Base-by-base conservation (phyloP, 2,329 filamentous ascomycete species). In the Geosmithia morbida region DNA sequence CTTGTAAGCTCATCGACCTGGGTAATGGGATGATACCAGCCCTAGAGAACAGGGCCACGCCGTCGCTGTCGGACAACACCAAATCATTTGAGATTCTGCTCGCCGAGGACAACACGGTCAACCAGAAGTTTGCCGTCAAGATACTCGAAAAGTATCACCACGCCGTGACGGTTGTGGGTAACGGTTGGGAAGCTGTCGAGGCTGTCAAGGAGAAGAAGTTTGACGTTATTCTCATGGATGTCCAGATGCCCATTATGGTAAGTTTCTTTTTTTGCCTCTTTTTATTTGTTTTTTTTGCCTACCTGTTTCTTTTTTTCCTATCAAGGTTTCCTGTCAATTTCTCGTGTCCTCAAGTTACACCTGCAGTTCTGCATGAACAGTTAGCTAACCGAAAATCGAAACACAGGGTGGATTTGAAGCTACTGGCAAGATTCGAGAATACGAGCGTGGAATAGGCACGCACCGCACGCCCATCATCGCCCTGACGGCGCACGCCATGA, bases 1-100 rank as follows among this genome's bases (percentile, higher is more conserved):
- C 92, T 8, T 97, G 92, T 66, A 77, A 90, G 58, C 79, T 90
- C 5, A 94, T 96, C 52, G 92, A 98, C 63, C 71, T 98, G 49
- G 89, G 88, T 50, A 97, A 97, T 58, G 90, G 89, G 54, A 89
- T 98, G 77, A 85, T 97, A 17, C 92, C 92, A 7, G 92, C 92
- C 2, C 72, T 98, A 20, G 92, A 97, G 66, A 94, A 94, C 56
- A 77, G 90, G 47, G 89, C 90, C 6, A 92, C 89, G 13, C 90
- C 90, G 2, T 86, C 87, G 13, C 80, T 94, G 46, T 87, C 89
- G 2, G 90, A 49, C 3, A 26, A 26, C 13, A 43, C 7, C 6
- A 22, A 10, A 7, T 41, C 13, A 10, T 19, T 22, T 17, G 17
- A 3, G 17, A 5, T 3, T 18, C 11, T 20, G 18, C n/a, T 20